Evolutionary conservation across 129 eudicot species (phyloP).

Genomic region (Cynara cardunculus): DNA sequence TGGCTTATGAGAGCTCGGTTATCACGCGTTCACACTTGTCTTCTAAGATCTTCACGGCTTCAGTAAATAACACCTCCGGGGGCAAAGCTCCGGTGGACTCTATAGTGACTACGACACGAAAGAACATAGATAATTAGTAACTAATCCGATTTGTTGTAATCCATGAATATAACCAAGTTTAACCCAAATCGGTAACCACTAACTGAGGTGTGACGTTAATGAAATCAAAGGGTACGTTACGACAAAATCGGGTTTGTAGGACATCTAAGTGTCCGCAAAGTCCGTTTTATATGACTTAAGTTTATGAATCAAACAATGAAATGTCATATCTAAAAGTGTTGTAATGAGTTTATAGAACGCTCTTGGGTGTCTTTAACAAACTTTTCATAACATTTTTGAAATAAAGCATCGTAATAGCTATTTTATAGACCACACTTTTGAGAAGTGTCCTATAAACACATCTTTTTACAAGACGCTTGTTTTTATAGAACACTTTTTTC

Average conservation of each 20-base stretch:
- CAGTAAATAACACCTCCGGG: constrained; percentile 76
- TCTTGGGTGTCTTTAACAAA: background rate
- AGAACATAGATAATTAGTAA: background rate
- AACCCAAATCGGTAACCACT: background rate
- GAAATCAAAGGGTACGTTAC: too few relatives aligned
- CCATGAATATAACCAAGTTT: background rate
- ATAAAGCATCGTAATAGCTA: background rate
- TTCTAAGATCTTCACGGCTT: constrained; percentile 91
- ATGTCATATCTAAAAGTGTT: background rate
- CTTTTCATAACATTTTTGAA: background rate
- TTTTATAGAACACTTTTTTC: background rate
- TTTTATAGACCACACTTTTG: background rate
- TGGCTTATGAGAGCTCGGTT: constrained; percentile 70
- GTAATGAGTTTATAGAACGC: background rate
- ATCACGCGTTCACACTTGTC: constrained; percentile 79
- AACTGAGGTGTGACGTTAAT: too few relatives aligned
- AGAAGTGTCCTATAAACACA: background rate
- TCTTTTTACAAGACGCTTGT: background rate
- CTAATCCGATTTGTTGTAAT: background rate
- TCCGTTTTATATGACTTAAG: background rate
- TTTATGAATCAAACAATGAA: background rate
- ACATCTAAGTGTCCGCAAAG: background rate
- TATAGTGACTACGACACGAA: constrained; percentile 51
- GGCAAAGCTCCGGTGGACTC: constrained; percentile 92
- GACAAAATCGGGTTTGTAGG: too few relatives aligned